These are phyloP conservation scores for Coemansia javaensis DNA, from an alignment of 192 early-diverging fungal species.

Conservation along the genomic window DNA sequence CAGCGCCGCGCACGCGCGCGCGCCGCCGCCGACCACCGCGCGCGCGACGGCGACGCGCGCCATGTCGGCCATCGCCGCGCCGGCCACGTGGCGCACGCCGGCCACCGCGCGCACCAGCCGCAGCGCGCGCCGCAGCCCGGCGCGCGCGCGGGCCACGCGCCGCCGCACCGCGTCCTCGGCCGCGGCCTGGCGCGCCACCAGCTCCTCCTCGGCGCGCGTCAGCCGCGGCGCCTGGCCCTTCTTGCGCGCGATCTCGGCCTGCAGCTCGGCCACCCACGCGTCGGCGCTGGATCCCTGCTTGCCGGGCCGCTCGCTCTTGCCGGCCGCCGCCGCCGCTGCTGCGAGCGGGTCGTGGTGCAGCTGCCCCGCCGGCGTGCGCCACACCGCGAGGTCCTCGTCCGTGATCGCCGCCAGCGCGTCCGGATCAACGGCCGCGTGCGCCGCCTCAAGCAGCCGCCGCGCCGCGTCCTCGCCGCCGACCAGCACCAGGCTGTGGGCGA, in stretches of 20 bases:
- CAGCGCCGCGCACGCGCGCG: conserved; percentile 19
- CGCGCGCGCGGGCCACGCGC: conserved; percentile 53
- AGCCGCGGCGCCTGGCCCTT: conserved; percentile 20
- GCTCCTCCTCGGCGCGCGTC: conserved; percentile 62
- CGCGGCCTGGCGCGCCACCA: conserved; percentile 63
- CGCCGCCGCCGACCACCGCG: conserved; percentile 28
- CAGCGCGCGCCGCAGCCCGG: conserved; percentile 58
- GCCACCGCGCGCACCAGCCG: conserved; percentile 62
- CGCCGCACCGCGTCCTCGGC: conserved; percentile 71
- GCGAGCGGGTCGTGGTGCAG: conserved; percentile 31
- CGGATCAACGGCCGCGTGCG: conserved; percentile 20
- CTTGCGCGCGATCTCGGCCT: conserved; percentile 23
- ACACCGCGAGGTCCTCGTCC: conserved; percentile 31
- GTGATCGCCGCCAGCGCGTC: conserved; percentile 10
- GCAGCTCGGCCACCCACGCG: conserved; percentile 38
- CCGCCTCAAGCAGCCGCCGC: conserved; percentile 26
- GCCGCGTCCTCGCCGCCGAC: conserved; percentile 28
- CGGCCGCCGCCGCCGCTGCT: conserved; percentile 3
- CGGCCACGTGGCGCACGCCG: conserved; percentile 53
- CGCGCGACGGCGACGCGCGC: conserved; percentile 56
- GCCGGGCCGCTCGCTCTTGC: background rate
- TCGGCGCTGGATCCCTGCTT: conserved; percentile 17
- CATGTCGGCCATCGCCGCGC: conserved; percentile 56
- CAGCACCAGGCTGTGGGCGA: conserved; percentile 28
- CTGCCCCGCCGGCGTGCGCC: conserved; percentile 25